phyloP scores from a whole-genome alignment of 2,329 filamentous ascomycete genomes.

The Venturia carpophila region DNA sequence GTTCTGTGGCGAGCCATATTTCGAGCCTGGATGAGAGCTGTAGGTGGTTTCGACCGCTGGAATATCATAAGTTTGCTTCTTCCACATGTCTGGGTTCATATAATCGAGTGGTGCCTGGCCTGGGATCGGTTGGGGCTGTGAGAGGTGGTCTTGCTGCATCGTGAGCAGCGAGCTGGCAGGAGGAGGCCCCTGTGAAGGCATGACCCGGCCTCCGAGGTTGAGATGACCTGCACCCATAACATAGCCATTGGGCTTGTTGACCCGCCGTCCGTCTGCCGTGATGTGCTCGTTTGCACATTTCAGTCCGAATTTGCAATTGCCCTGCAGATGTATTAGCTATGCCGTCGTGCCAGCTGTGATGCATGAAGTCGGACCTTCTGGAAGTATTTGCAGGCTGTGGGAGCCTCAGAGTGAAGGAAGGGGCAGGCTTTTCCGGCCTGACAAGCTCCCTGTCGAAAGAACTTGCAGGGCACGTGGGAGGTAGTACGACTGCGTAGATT shows the following conservation, averaged over 20 bases:
- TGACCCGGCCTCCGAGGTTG: conserved; percentile 59
- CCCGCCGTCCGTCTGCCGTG: conserved; percentile 82
- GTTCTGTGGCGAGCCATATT: conserved; percentile 79
- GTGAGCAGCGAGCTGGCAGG: conserved; percentile 65
- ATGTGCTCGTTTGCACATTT: conserved; percentile 97
- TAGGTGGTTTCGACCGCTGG: conserved; percentile 52
- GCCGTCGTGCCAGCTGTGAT: not conserved
- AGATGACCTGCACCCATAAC: conserved; percentile 50
- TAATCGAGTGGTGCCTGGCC: conserved; percentile 15
- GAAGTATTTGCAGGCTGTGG: conserved; percentile 94
- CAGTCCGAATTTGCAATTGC: conserved; percentile 97
- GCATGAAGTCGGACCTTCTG: conserved; percentile 62
- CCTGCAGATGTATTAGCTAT: conserved; percentile 44
- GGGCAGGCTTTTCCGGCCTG: conserved; percentile 94
- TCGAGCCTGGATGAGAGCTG: conserved; percentile 51
- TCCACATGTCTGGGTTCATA: conserved; percentile 26
- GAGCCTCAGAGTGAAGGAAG: conserved; percentile 84
- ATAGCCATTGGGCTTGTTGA: conserved; percentile 59
- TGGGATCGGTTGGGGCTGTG: conserved; percentile 15
- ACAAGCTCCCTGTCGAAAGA: conserved; percentile 93
- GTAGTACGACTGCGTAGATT: conserved; percentile 30
- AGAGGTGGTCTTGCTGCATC: conserved; percentile 48
- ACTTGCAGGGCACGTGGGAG: conserved; percentile 97
- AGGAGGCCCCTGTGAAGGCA: conserved; percentile 51
- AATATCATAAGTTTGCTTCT: conserved; percentile 37